A percentile compares a stretch with the other conserved stretches of the same genome.
phyloP scores from a whole-genome alignment of 2,329 filamentous ascomycete species.

The Trichoderma sp. region DNA sequence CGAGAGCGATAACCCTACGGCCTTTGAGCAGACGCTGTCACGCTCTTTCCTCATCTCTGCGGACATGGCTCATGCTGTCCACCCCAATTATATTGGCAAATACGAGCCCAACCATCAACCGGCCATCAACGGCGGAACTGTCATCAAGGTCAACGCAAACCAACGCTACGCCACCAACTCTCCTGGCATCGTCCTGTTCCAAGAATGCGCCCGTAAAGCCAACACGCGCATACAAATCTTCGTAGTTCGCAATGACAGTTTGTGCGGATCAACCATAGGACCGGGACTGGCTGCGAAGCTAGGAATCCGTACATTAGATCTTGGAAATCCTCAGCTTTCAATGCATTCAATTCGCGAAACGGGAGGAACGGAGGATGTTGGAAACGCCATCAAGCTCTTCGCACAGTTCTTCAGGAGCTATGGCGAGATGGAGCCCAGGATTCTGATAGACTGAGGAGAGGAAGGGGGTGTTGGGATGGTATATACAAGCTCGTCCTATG shows the following conservation, averaged over 20 bases:
- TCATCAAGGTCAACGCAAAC: conserved; percentile 98
- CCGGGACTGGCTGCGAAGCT: conserved; percentile 91
- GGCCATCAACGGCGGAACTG: conserved; percentile 93
- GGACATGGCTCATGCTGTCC: conserved; percentile 95
- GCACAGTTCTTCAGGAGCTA: conserved; percentile 85
- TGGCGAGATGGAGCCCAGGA: conserved; percentile 77
- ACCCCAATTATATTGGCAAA: conserved; percentile 91
- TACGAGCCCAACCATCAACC: conserved; percentile 91
- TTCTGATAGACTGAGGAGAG: conserved; percentile 71
- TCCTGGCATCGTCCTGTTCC: conserved; percentile 87
- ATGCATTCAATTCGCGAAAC: conserved; percentile 98
- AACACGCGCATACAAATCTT: conserved; percentile 91
- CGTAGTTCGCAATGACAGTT: conserved; percentile 92
- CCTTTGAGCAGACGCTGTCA: conserved; percentile 89
- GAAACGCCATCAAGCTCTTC: conserved; percentile 83
- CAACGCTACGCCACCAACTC: conserved; percentile 96
- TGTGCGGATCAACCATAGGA: conserved; percentile 94
- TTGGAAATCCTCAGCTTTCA: conserved; percentile 90
- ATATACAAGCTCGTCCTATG: neutral
- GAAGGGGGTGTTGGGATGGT: neutral
- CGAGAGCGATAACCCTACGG: conserved; percentile 69
- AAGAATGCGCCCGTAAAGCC: conserved; percentile 75
- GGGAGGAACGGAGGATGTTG: conserved; percentile 83
- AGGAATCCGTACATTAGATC: conserved; percentile 84
- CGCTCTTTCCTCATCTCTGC: conserved; percentile 93